A percentile compares a stretch with the other conserved stretches of the same genome.
phyloP scores from a whole-genome alignment of 805 yeast species.

The Ogataea zsoltii region DNA sequence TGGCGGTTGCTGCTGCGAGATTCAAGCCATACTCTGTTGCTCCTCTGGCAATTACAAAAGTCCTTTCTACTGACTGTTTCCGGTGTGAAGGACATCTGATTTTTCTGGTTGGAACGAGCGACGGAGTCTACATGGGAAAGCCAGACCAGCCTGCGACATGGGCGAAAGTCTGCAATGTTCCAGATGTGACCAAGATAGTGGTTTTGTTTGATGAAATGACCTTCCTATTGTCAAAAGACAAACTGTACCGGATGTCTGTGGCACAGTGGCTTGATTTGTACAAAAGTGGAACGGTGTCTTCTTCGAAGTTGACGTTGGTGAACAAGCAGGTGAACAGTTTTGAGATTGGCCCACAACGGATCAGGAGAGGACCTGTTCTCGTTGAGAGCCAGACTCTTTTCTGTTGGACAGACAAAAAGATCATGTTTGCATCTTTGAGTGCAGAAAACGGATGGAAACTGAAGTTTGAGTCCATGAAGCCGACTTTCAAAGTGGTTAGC shows the following conservation, averaged over 20 bases:
- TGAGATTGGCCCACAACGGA: slow-evolving; percentile 69
- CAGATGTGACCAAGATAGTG: slow-evolving; percentile 58
- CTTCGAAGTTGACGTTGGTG: slow-evolving; percentile 32
- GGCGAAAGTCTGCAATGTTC: slow-evolving; percentile 56
- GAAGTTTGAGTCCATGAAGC: slow-evolving; percentile 29
- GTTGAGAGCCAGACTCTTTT: slow-evolving; percentile 49
- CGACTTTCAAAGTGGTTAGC: slow-evolving; percentile 26
- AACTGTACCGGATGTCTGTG: slow-evolving; percentile 61
- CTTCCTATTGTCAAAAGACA: slow-evolving; percentile 57
- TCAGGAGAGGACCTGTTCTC: slow-evolving; percentile 57
- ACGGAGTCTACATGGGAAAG: slow-evolving; percentile 63
- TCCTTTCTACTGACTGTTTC: slow-evolving; percentile 36
- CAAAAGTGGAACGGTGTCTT: slow-evolving; percentile 40
- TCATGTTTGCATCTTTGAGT: slow-evolving; percentile 35
- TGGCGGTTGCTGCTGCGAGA: slow-evolving; percentile 10
- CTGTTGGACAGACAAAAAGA: slow-evolving; percentile 54
- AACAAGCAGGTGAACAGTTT: slow-evolving; percentile 56
- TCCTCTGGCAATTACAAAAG: slow-evolving; percentile 15
- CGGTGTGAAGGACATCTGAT: slow-evolving; percentile 45
- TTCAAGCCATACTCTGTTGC: slow-evolving; percentile 19
- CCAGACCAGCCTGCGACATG: slow-evolving; percentile 45
- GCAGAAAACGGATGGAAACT: slow-evolving; percentile 27
- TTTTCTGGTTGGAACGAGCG: slow-evolving; percentile 57
- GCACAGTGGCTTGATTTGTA: slow-evolving; percentile 63
- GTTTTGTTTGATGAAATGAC: slow-evolving; percentile 58